A percentile compares a stretch with the other conserved stretches of the same genome.
phyloP scores from a whole-genome alignment of 257 asterid genomes.

The Rubia yunnanensis region DNA sequence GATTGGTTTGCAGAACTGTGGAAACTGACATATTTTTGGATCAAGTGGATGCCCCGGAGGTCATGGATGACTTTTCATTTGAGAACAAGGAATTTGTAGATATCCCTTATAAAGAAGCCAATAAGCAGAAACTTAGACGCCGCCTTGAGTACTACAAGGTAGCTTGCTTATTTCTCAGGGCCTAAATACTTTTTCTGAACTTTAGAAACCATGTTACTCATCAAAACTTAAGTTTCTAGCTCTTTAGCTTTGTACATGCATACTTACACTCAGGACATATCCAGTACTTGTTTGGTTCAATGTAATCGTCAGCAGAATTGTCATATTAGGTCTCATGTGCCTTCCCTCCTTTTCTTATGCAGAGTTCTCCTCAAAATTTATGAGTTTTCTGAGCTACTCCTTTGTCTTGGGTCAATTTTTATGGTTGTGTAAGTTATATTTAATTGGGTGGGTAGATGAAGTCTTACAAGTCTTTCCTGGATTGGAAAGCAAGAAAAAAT shows the following conservation, averaged over 20 bases:
- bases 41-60: slow-evolving; percentile 72
- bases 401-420: neutral
- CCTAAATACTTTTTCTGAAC: neutral
- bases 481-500: neutral
- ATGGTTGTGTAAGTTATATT: neutral
- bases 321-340: neutral
- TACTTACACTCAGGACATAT: neutral
- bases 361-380: neutral
- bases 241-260: neutral
- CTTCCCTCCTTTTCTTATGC: neutral
- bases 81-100: slow-evolving; percentile 74
- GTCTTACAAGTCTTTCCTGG: neutral
- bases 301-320: neutral
- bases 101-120: slow-evolving; percentile 80
- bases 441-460: neutral
- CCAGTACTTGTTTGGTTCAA: neutral
- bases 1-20: slow-evolving; percentile 52
- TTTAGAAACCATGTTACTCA: neutral
- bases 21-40: slow-evolving; percentile 84
- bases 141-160: slow-evolving; percentile 77
- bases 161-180: slow-evolving; percentile 13
- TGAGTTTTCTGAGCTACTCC: neutral
- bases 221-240: neutral
- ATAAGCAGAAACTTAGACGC: slow-evolving; percentile 73
- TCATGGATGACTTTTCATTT: slow-evolving; percentile 87